Conservation (phyloP, 2,329 filamentous ascomycete species). For the Pseudogymnoascus sp. region DNA sequence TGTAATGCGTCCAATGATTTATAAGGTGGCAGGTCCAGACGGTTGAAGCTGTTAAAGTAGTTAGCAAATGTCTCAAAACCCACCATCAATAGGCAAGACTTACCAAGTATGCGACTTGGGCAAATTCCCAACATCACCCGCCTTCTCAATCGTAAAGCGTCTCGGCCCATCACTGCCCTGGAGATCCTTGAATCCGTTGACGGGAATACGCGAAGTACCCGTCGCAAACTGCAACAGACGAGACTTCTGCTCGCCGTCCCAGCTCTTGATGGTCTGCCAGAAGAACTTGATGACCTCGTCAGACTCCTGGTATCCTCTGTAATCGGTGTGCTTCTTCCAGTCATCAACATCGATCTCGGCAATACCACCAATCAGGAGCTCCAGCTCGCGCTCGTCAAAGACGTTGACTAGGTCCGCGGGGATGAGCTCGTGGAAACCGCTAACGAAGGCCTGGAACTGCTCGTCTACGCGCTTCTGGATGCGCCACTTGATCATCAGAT, state of each 20-base stretch:
- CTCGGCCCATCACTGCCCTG: slow-evolving; percentile 94
- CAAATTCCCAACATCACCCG: slow-evolving; percentile 80
- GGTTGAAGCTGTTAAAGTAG: slow-evolving; percentile 69
- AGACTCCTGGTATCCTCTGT: slow-evolving; percentile 94
- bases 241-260: slow-evolving; percentile 98
- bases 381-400: slow-evolving; percentile 94
- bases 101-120: slow-evolving; percentile 98
- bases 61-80: slow-evolving; percentile 14
- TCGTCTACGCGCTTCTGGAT: slow-evolving; percentile 98
- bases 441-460: slow-evolving; percentile 96
- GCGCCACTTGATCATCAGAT: slow-evolving; percentile 97
- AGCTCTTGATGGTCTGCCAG: slow-evolving; percentile 94
- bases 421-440: slow-evolving; percentile 95
- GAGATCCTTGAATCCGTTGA: slow-evolving; percentile 98
- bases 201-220: slow-evolving; percentile 92
- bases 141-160: slow-evolving; percentile 96
- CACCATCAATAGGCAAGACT: slow-evolving; percentile 30
- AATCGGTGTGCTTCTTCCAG: slow-evolving; percentile 99
- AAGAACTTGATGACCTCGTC: slow-evolving; percentile 98
- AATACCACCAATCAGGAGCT: slow-evolving; percentile 94
- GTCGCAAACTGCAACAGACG: slow-evolving; percentile 94
- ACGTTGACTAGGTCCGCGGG: slow-evolving; percentile 95
- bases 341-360: slow-evolving; percentile 99
- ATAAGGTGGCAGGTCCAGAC: slow-evolving; percentile 88
- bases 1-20: slow-evolving; percentile 81